Percentiles rank a stretch among this genome's conserved stretches.
These are phyloP conservation scores for Pestalotiopsis fici DNA, from an alignment of 2,329 filamentous ascomycete genomes.

Conservation along the genomic window DNA sequence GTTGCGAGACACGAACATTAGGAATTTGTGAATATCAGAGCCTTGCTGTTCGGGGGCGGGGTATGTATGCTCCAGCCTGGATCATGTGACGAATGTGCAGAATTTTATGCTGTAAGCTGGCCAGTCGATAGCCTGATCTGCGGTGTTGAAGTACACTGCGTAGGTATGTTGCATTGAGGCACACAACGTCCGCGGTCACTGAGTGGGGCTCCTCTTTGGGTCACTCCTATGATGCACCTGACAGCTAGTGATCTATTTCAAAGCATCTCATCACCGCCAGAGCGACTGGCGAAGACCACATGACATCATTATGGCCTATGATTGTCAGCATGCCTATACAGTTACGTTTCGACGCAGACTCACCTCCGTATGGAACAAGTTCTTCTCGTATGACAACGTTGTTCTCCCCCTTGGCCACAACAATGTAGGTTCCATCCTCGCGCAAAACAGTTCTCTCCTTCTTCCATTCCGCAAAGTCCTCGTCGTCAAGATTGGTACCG, in stretches of 20 bases:
- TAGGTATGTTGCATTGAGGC: background rate
- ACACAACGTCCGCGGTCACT: background rate
- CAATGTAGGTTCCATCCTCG: slow-evolving; percentile 49
- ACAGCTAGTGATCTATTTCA: slow-evolving; percentile 21
- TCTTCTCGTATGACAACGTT: slow-evolving; percentile 55
- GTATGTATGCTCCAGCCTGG: background rate
- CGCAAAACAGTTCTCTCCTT: slow-evolving; percentile 42
- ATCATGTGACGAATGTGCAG: background rate
- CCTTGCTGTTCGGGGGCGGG: background rate
- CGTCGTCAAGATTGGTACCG: slow-evolving; percentile 33
- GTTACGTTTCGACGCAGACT: slow-evolving; percentile 22
- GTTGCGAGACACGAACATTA: background rate
- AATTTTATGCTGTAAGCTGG: background rate
- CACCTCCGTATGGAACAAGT: slow-evolving; percentile 55
- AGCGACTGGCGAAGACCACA: slow-evolving; percentile 64
- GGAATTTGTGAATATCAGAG: background rate
- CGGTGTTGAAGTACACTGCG: background rate
- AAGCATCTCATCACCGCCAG: slow-evolving; percentile 69
- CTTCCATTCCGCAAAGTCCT: slow-evolving; percentile 45
- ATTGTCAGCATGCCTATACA: slow-evolving; percentile 14
- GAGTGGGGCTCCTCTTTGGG: too few relatives aligned
- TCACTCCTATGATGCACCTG: background rate
- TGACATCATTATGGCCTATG: slow-evolving; percentile 69
- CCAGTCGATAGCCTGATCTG: background rate
- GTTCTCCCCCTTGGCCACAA: slow-evolving; percentile 43